Evolutionary conservation across 2,329 filamentous ascomycete genomes (phyloP).

Genomic region (Chaetomium globosum): DNA sequence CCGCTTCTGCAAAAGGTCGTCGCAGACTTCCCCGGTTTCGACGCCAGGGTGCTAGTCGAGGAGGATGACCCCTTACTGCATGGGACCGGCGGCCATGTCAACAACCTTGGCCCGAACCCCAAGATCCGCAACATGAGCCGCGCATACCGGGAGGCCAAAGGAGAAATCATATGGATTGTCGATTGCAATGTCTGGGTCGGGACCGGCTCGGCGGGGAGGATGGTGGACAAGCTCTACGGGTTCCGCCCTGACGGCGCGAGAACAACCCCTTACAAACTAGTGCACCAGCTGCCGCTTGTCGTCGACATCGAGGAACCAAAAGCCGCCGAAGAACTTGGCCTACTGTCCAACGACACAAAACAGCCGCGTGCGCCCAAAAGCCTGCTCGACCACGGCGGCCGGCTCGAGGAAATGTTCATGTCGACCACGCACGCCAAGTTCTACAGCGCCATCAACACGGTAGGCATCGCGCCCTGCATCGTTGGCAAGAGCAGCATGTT

Average conservation of each 20-base stretch:
- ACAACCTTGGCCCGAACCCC: constrained; percentile 86
- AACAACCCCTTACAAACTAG: constrained; percentile 76
- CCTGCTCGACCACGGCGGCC: constrained; percentile 65
- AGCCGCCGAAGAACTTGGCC: constrained; percentile 24
- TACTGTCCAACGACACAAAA: constrained; percentile 22
- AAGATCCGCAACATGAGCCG: constrained; percentile 97
- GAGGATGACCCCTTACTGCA: constrained; percentile 74
- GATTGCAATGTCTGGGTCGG: constrained; percentile 97
- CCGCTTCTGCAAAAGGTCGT: constrained; percentile 72
- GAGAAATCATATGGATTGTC: constrained; percentile 89
- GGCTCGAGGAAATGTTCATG: constrained; percentile 93
- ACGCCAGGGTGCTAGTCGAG: constrained; percentile 77
- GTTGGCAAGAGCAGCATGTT: constrained; percentile 99
- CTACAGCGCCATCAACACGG: constrained; percentile 95
- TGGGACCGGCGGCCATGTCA: constrained; percentile 51
- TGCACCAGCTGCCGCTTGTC: constrained; percentile 88
- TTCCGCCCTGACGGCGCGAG: constrained; percentile 53
- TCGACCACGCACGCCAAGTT: constrained; percentile 94
- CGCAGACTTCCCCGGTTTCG: constrained; percentile 69
- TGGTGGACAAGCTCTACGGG: constrained; percentile 86
- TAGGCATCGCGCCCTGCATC: constrained; percentile 86
- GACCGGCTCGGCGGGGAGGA: constrained; percentile 75
- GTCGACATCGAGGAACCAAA: constrained; percentile 64
- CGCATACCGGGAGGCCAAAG: constrained; percentile 84
- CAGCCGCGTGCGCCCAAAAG: constrained; percentile 8